These are phyloP conservation scores for Chaetomiaceae sp. DNA, from an alignment of 2,329 filamentous ascomycete species.

Conservation along the genomic window DNA sequence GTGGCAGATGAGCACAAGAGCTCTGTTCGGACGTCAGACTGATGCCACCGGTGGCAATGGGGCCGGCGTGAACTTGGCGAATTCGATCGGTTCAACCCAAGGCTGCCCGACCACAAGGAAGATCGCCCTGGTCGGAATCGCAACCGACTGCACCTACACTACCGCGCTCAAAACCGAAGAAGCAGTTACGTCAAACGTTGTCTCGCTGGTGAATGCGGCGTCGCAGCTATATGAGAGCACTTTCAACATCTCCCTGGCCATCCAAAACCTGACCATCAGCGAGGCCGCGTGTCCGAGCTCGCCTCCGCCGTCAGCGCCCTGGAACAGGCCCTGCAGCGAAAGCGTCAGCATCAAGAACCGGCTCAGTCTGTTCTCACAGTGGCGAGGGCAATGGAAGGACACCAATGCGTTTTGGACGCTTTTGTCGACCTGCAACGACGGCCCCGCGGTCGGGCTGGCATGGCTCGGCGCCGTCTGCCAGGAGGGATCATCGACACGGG, in stretches of 20 bases:
- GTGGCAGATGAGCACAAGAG: constrained; percentile 57
- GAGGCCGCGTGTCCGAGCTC: constrained; percentile 69
- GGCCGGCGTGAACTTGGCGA: constrained; percentile 71
- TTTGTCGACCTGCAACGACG: constrained; percentile 75
- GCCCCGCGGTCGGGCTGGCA: constrained; percentile 80
- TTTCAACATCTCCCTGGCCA: constrained; percentile 91
- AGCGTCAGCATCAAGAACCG: constrained; percentile 66
- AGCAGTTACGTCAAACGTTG: constrained; percentile 68
- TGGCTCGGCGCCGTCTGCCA: constrained; percentile 89
- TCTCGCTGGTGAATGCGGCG: constrained; percentile 78
- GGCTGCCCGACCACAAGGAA: constrained; percentile 88
- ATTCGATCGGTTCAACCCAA: constrained; percentile 72
- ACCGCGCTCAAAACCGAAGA: constrained; percentile 62
- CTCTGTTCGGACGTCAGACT: constrained; percentile 73
- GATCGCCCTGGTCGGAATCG: constrained; percentile 86
- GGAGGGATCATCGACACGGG: constrained; percentile 51
- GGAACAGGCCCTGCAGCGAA: constrained; percentile 74
- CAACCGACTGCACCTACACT: constrained; percentile 89
- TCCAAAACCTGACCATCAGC: constrained; percentile 79
- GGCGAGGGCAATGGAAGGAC: constrained; percentile 75
- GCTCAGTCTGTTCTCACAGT: constrained; percentile 80
- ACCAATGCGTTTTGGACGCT: constrained; percentile 91
- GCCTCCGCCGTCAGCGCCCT: constrained; percentile 63
- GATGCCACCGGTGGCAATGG: constrained; percentile 67
- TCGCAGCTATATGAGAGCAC: constrained; percentile 83